Base-by-base conservation (phyloP, 2,329 filamentous ascomycete genomes). In the Aspergillus pseudoviridinutans region DNA sequence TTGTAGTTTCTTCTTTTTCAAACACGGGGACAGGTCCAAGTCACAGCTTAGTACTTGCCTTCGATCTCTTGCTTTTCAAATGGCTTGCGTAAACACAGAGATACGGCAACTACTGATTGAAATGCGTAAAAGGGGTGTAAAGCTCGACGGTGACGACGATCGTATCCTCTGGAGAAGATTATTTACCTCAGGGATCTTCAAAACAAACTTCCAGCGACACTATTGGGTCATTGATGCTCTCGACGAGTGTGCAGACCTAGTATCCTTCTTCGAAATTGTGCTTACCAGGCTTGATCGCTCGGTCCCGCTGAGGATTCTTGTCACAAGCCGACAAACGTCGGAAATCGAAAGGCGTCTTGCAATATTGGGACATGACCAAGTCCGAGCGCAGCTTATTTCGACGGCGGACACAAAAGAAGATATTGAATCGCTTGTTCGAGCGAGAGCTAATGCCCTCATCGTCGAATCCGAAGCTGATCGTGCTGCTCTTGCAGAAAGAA, bases 1-100 rank as follows among this genome's bases (percentile, higher is more conserved):
- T 3, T 72, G 66, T 56, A 65, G 61, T 35, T 76, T 69, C 55
- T 75, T 69, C 56, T 76, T 76, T 59, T 76, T 76, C 60, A 70
- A 65, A 41, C 53, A 69, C 49, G 65, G 66, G 3, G 66, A 74
- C 22, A 65, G 56, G 12, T 58, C 58, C 1, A 72, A 70, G 35
- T 67, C 67, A 3, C 51, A 29, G 3, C 50, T 72, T 1, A 59
- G 64, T 44, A 10, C 35, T 5, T 71, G 66, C 32, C 63, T 76
- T 1, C 60, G 68, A 3, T 68, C 65, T 1, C 51, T 76, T 7
- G 69, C 73, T 14, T 72, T 67, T 41, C 74, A 76, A 54, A 74
- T 74, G 70, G 71, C 71, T 9, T 42, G 54, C 32, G 14, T 1
- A 17, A 38, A 38, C 32, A 38, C 5, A 1, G 32, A 7, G 14